phyloP scores from a whole-genome alignment of 2,329 filamentous ascomycete genomes.

The Lojkania enalia region DNA sequence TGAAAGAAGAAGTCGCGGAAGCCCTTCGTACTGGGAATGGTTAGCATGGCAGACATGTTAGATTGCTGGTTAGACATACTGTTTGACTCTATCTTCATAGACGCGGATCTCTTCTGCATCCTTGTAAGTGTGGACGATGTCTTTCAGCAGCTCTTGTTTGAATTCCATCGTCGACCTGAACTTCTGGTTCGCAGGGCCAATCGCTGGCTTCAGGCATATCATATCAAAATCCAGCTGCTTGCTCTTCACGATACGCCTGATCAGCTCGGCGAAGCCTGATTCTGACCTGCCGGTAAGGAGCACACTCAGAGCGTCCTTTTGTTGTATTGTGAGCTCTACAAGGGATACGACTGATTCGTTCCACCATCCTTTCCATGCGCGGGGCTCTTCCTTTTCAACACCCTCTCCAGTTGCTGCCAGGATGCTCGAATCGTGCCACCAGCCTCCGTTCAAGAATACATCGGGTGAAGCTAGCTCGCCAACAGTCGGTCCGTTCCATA shows the following conservation, averaged over 20 bases:
- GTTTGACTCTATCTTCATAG: conserved; percentile 66
- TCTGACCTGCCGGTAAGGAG: conserved; percentile 87
- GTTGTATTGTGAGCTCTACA: conserved; percentile 76
- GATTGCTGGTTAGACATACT: conserved; percentile 46
- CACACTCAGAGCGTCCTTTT: conserved; percentile 82
- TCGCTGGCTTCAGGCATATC: conserved; percentile 81
- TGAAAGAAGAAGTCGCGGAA: conserved; percentile 84
- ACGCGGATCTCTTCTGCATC: conserved; percentile 77
- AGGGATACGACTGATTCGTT: conserved; percentile 86
- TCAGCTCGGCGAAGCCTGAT: conserved; percentile 71
- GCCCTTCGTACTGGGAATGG: conserved; percentile 63
- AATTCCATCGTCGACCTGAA: conserved; percentile 87
- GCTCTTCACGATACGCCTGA: conserved; percentile 78
- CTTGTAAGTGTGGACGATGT: conserved; percentile 83
- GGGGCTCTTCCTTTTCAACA: conserved; percentile 75
- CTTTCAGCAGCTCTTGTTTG: conserved; percentile 82
- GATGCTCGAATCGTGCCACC: conserved; percentile 94
- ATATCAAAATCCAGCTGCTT: conserved; percentile 86
- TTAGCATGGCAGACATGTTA: conserved; percentile 15
- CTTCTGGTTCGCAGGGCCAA: conserved; percentile 76
- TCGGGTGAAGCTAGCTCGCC: conserved; percentile 76
- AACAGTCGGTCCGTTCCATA: conserved; percentile 82
- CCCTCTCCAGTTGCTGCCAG: conserved; percentile 85
- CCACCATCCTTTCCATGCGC: conserved; percentile 93
- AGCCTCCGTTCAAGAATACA: conserved; percentile 79